A percentile compares a stretch with the other conserved stretches of the same genome.
Evolutionary conservation across 495 filamentous ascomycete genomes (phyloP).

Genomic region (Penicillium cinerascens): DNA sequence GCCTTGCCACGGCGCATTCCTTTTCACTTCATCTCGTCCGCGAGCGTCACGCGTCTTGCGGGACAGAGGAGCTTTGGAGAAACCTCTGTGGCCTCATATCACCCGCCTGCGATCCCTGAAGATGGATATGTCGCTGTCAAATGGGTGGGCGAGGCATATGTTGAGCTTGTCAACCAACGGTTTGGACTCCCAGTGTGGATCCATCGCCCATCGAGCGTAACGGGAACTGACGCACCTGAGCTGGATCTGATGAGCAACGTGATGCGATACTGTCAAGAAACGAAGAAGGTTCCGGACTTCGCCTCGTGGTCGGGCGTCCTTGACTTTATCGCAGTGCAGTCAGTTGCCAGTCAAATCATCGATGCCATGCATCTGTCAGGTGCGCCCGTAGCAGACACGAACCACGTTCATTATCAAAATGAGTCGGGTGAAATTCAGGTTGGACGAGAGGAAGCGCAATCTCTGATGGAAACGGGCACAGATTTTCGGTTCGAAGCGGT

Average conservation of each 20-base stretch:
- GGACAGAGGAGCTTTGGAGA: slow-evolving; percentile 17
- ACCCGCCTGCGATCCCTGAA: slow-evolving; percentile 12
- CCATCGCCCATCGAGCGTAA: slow-evolving; percentile 33
- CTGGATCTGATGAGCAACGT: slow-evolving; percentile 27
- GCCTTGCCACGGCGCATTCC: slow-evolving; percentile 32
- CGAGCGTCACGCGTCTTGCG: slow-evolving; percentile 24
- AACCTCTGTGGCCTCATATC: slow-evolving; percentile 11
- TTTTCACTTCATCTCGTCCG: slow-evolving; percentile 50
- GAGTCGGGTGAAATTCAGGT: slow-evolving; percentile 21
- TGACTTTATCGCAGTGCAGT: slow-evolving; percentile 26
- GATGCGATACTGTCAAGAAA: slow-evolving; percentile 16
- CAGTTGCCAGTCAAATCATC: slow-evolving; percentile 15
- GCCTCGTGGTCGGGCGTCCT: slow-evolving; percentile 19
- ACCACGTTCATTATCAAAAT: not conserved
- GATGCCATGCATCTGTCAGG: slow-evolving; percentile 8
- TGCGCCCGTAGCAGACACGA: not conserved
- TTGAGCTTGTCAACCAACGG: slow-evolving; percentile 32
- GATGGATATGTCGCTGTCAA: slow-evolving; percentile 49
- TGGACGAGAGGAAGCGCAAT: slow-evolving; percentile 12
- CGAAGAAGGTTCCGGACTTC: slow-evolving; percentile 15
- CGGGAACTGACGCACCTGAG: slow-evolving; percentile 14
- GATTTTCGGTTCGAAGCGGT: slow-evolving; percentile 12
- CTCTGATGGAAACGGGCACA: slow-evolving; percentile 12
- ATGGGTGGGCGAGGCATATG: slow-evolving; percentile 51
- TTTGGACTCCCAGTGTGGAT: slow-evolving; percentile 36